phyloP scores from a whole-genome alignment of 2,329 filamentous ascomycete species.

The Pezicula neosporulosa region DNA sequence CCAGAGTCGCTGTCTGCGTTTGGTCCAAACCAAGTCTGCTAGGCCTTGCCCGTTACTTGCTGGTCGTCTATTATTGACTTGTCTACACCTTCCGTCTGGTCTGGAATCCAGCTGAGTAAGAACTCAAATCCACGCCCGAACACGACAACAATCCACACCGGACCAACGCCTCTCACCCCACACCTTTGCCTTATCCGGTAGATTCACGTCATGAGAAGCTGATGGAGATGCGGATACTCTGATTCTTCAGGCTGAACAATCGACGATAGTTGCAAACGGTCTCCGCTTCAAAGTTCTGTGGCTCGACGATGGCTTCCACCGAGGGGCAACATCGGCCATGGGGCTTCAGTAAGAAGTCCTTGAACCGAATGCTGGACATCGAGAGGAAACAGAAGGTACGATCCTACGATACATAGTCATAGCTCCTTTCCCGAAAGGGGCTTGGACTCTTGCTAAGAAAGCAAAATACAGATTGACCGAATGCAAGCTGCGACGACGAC shows the following conservation, averaged over 20 bases:
- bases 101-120: no score
- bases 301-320: constrained; percentile 10
- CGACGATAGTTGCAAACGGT: background rate
- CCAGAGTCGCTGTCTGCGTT: no score
- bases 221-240: background rate
- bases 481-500: constrained; percentile 23
- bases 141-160: no score
- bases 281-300: background rate
- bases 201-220: no score
- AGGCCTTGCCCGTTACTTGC: no score
- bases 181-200: no score
- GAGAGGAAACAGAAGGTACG: constrained; percentile 57
- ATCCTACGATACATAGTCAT: constrained; percentile 10
- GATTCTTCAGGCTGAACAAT: background rate
- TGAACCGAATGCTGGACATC: constrained; percentile 57
- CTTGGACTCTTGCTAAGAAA: constrained; percentile 24
- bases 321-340: constrained; percentile 10
- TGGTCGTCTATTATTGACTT: no score
- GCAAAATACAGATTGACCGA: constrained; percentile 33
- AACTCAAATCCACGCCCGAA: no score
- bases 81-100: no score
- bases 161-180: no score
- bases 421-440: constrained; percentile 13
- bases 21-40: no score
- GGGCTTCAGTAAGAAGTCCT: constrained; percentile 21